Evolutionary conservation across 1,139 yeast genomes (phyloP), one percentile per base, ranked within the genome.

Genomic region (Suhomyces yuchorum): DNA sequence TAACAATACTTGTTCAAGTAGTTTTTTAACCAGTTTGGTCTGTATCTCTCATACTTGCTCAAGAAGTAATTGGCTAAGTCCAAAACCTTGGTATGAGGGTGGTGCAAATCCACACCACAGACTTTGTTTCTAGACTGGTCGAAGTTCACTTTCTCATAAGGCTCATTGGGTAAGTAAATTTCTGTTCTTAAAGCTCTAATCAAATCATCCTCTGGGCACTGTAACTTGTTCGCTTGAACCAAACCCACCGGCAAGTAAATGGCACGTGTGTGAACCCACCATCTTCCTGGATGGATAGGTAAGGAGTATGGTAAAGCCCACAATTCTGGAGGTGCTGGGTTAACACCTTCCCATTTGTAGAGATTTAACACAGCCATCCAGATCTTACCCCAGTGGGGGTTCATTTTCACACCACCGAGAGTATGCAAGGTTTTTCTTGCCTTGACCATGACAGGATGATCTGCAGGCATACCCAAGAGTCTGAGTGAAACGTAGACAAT

Each of bases 191-290:
- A 68, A 44, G 81, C 82, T 49, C 65, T 62, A 42, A 93, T 67
- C 34, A 93, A 68, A 0, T 88, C 87, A 52, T 83, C 87, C 45
- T 87, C 63, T 9, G 78, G 79, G 62, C 89, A 85, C 50, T 75
- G 72, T 14, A 77, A 74, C 47, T 71, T 68, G 36, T 80, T 77
- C 43, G 90, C 75, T 18, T 87, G 81, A 11, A 93, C 66, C 62
- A 92, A 93, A 14, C 97, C 95, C 60, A 92, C 73, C 0, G 98
- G 96, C 40, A 89, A 68, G 60, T 92, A 93, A 30, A 95, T 90
- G 1, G 96, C 97, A 49, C 99, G 73, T 0, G 97, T 93, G 62
- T 95, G 99, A 24, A 93, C 97, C 99, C 99, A 95, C 99, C 98
- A 95, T 62, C 90, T 80, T 24, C 93, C 96, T 1, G 99, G 99